phyloP scores from a whole-genome alignment of 2,329 filamentous ascomycete species.

The Calonectria naviculata region DNA sequence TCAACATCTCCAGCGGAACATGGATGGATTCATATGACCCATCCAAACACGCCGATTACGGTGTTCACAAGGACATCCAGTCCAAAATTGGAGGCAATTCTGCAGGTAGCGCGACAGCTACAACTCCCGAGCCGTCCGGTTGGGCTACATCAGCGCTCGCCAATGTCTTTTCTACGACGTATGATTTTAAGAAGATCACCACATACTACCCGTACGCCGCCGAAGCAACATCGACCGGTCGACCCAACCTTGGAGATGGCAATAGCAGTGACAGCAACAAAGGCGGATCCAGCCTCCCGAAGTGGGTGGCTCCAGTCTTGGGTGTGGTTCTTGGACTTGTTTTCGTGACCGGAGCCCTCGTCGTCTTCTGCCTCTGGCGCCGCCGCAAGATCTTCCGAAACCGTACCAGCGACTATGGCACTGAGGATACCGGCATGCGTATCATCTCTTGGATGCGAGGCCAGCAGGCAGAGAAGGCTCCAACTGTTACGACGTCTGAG shows the following conservation, averaged over 20 bases:
- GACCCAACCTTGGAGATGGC: constrained; percentile 35
- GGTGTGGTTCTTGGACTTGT: constrained; percentile 71
- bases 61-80: constrained; percentile 73
- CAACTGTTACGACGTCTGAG: constrained; percentile 56
- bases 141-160: constrained; percentile 63
- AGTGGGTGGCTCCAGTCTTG: constrained; percentile 70
- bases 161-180: constrained; percentile 64
- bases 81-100: constrained; percentile 74
- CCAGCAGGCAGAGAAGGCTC: constrained; percentile 55
- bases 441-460: constrained; percentile 65
- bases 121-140: constrained; percentile 67
- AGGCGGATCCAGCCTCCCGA: constrained; percentile 56
- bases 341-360: constrained; percentile 61
- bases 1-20: constrained; percentile 75
- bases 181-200: constrained; percentile 66
- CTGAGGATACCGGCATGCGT: constrained; percentile 58
- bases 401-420: constrained; percentile 50
- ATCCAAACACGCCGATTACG: constrained; percentile 71
- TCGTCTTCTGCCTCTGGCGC: constrained; percentile 65
- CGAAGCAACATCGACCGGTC: constrained; percentile 27
- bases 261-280: constrained; percentile 32
- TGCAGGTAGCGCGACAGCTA: constrained; percentile 76
- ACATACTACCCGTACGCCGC: constrained; percentile 70
- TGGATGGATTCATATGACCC: constrained; percentile 81
- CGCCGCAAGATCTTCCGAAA: constrained; percentile 56